Conservation (phyloP, 139 green algal species). For the Dunaliella primolecta region DNA sequence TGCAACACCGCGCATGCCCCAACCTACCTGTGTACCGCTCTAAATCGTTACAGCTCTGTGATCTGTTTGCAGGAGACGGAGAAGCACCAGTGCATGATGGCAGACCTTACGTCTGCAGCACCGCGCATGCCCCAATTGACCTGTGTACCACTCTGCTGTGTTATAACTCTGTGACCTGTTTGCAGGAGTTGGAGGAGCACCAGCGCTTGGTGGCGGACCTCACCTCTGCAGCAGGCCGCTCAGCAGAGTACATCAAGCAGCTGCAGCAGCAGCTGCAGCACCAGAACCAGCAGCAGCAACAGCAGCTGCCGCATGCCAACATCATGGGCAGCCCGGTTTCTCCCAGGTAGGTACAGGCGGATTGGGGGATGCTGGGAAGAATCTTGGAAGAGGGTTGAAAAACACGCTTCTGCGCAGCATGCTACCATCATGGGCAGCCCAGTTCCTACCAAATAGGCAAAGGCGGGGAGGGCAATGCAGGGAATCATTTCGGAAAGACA, state of each 20-base stretch:
- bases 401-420: background rate
- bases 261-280: constrained; percentile 14
- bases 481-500: background rate
- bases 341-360: background rate
- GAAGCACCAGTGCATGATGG: background rate
- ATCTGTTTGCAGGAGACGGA: too few species aligned
- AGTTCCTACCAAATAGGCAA: too few species aligned
- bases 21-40: too few species aligned
- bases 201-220: background rate
- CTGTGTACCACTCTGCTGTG: too few species aligned
- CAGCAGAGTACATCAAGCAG: constrained; percentile 8
- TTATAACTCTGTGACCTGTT: too few species aligned
- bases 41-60: too few species aligned
- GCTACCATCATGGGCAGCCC: background rate
- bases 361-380: background rate
- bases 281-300: background rate
- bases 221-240: background rate
- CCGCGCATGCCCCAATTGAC: too few species aligned
- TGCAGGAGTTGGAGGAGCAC: constrained; percentile 9
- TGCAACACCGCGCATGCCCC: too few species aligned
- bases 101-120: constrained; percentile 4
- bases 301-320: background rate
- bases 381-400: background rate
- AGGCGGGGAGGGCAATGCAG: background rate
- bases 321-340: background rate